These are phyloP conservation scores for Rhizopogon vesiculosus DNA, from an alignment of 768 basidiomycete species.

Conservation along the genomic window DNA sequence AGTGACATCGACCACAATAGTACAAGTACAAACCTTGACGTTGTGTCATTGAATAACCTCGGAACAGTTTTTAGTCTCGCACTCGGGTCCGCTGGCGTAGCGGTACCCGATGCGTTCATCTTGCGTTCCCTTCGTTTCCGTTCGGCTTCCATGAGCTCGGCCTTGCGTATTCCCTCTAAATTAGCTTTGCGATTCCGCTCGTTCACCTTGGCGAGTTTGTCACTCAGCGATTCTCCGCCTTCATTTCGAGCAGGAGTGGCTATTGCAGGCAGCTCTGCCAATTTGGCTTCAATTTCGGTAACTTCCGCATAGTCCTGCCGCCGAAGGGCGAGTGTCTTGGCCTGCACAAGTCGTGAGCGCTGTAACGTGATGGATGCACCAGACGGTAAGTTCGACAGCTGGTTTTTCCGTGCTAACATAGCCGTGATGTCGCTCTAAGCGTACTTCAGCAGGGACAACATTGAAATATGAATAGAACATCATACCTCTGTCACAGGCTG, in stretches of 20 bases:
- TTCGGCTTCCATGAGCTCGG: conserved; percentile 67
- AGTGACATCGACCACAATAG: background rate
- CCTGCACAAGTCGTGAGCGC: conserved; percentile 62
- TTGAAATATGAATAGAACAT: conserved; percentile 1
- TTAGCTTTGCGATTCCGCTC: conserved; percentile 88
- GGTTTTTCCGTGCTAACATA: conserved; percentile 69
- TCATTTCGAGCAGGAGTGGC: conserved; percentile 16
- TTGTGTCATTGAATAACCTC: conserved; percentile 46
- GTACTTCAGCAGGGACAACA: conserved; percentile 6
- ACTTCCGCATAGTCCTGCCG: conserved; percentile 69
- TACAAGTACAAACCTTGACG: conserved; percentile 52
- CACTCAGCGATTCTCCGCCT: conserved; percentile 26
- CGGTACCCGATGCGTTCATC: conserved; percentile 36
- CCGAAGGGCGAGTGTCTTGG: conserved; percentile 68
- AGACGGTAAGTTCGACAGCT: conserved; percentile 31
- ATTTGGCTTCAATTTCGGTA: conserved; percentile 53
- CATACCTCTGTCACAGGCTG: conserved; percentile 78
- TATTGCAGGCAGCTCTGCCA: conserved; percentile 45
- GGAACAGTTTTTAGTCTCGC: conserved; percentile 65
- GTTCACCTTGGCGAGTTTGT: conserved; percentile 76
- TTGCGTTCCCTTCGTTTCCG: conserved; percentile 67
- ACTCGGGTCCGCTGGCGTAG: conserved; percentile 53
- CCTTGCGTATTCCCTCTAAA: conserved; percentile 70
- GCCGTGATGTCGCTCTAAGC: conserved; percentile 73
- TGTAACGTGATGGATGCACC: conserved; percentile 42